Evolutionary conservation across 495 filamentous ascomycete species (phyloP).

Genomic region (Podospora tetraspora): DNA sequence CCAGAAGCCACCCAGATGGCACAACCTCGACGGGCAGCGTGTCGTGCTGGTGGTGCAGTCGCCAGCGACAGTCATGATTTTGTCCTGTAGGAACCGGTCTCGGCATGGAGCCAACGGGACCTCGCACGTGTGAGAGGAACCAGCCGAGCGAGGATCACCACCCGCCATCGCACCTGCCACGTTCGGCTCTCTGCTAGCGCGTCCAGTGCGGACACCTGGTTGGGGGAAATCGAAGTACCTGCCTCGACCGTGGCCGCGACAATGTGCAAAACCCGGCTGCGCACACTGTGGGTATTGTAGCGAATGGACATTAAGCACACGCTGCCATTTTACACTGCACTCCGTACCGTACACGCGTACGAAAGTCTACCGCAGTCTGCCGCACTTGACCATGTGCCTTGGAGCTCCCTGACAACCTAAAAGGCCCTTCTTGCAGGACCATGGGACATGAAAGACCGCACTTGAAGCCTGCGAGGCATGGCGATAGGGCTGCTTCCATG

Average conservation of each 20-base stretch:
- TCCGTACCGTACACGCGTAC: no score
- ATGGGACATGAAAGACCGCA: no score
- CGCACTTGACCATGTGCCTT: background rate
- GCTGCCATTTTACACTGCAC: no score
- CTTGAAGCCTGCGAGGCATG: no score
- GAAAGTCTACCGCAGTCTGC: no score
- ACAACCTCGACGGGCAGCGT: background rate
- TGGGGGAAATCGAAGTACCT: background rate
- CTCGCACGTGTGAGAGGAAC: background rate
- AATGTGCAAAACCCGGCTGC: no score
- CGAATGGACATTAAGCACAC: no score
- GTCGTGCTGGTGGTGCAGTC: background rate
- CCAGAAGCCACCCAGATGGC: background rate
- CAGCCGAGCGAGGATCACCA: background rate
- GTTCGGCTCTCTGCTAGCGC: background rate
- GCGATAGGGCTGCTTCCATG: no score
- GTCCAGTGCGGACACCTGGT: background rate
- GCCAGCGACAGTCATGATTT: background rate
- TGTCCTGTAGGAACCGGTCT: background rate
- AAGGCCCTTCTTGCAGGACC: background rate
- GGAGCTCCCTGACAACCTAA: background rate
- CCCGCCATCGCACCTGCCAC: background rate
- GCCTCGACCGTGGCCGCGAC: no score
- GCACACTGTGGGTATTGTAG: no score
- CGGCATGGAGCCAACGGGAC: background rate